Percentiles rank a stretch among this genome's conserved stretches.
Evolutionary conservation across 2,329 filamentous ascomycete species (phyloP).

Genomic region (Blumeria graminis): DNA sequence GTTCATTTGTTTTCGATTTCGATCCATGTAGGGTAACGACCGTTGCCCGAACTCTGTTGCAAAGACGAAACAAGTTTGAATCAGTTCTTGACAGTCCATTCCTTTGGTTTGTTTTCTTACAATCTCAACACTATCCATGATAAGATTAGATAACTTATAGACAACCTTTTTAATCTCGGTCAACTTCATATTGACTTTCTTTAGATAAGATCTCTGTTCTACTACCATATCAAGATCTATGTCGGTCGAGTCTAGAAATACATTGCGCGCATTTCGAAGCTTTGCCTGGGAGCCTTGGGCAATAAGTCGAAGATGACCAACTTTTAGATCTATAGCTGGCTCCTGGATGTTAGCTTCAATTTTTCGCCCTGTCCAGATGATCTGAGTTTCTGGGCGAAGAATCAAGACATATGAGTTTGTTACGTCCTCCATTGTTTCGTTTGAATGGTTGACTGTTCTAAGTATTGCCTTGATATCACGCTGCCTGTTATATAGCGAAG

Average conservation of each 20-base stretch:
- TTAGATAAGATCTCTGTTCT: conserved; percentile 79
- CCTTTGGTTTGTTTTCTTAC: conserved; percentile 67
- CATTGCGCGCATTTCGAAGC: conserved; percentile 51
- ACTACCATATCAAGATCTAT: conserved; percentile 73
- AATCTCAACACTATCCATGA: conserved; percentile 95
- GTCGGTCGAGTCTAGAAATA: conserved; percentile 56
- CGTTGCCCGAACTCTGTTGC: conserved; percentile 97
- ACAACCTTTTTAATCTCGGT: conserved; percentile 90
- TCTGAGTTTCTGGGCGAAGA: conserved; percentile 52
- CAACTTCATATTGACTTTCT: conserved; percentile 72
- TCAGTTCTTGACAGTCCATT: conserved; percentile 77
- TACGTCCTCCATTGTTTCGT: conserved; percentile 47
- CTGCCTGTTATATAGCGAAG: conserved; percentile 46
- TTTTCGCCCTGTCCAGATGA: conserved; percentile 62
- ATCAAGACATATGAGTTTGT: conserved; percentile 69
- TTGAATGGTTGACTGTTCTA: conserved; percentile 50
- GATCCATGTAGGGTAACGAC: conserved; percentile 85
- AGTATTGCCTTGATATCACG: conserved; percentile 72
- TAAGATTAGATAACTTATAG: conserved; percentile 89
- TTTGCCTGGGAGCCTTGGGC: conserved; percentile 66
- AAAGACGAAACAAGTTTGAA: conserved; percentile 94
- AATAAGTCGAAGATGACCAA: conserved; percentile 66
- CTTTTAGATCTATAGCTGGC: conserved; percentile 62
- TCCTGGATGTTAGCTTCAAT: conserved; percentile 49
- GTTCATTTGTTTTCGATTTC: conserved; percentile 87